Evolutionary conservation across 2,329 filamentous ascomycete species (phyloP), one percentile per base, ranked within the genome.

Genomic region (Fusarium domesticum): DNA sequence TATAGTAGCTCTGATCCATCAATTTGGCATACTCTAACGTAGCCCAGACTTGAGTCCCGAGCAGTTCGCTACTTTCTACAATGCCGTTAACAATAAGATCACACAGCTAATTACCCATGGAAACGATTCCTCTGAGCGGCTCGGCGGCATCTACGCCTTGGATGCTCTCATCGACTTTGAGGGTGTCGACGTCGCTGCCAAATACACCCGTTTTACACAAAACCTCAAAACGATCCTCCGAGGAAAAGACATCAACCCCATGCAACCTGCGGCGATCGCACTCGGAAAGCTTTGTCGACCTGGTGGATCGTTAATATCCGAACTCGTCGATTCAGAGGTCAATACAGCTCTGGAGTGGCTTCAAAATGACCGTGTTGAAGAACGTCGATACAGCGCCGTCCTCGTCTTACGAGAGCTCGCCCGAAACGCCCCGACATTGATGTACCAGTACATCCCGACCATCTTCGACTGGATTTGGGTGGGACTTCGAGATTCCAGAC

Each of bases 381-480:
- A 92, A 64, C 81, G 92, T 57, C 82, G 93, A 58, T 96, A 97
- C 64, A 92, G 91, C 46, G 91, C 93, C 15, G 92, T 96, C 6
- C 78, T 98, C 18, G 85, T 96, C 23, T 79, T 98, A 42, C 83
- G 91, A 46, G 93, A 98, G 65, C 77, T 98, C 46, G 90, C 91
- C 6, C 84, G 88, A 58, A 95, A 93, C 64, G 95, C 92, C 3
- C 92, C 92, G 4, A 98, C 93, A 0, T 77, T 98, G 43, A 90
- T 98, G 72, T 98, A 96, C 69, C 84, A 87, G 52, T 97, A 95
- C 69, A 91, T 97, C 39, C 84, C 87, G n/a, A 85, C 93, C 63
- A 89, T 98, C 39, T 90, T 98, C 61, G 90, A 96, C 58, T 85
- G 95, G 65, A 89, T 98, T 51, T 97, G 93, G 93, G 87, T 95